Percentiles rank a stretch among this genome's conserved stretches.
Evolutionary conservation across 495 filamentous ascomycete genomes (phyloP).

Genomic region (Chaetomium fimeti): DNA sequence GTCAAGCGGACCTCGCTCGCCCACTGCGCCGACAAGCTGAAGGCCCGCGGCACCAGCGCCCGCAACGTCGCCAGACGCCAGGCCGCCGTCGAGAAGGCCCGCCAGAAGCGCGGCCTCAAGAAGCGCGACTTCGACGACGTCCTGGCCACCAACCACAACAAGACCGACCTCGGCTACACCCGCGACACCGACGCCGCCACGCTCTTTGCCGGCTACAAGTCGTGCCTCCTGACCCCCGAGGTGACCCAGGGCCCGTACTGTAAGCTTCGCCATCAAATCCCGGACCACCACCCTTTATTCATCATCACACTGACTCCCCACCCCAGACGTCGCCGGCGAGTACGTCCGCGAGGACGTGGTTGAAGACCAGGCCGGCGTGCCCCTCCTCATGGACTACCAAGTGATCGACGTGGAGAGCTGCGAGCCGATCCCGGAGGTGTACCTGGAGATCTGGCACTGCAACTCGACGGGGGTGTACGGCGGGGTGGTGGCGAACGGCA

Average conservation of each 20-base stretch:
- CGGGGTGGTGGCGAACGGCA: conserved; percentile 50
- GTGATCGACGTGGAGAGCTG: conserved; percentile 60
- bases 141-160: conserved; percentile 42
- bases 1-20: conserved; percentile 22
- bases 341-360: conserved; percentile 55
- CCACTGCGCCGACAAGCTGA: conserved; percentile 51
- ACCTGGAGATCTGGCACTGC: conserved; percentile 60
- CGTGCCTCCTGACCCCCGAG: conserved; percentile 55
- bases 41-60: conserved; percentile 49
- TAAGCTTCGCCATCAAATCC: conserved; percentile 20
- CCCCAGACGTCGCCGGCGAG: conserved; percentile 41
- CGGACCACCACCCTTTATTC: neutral
- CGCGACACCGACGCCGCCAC: conserved; percentile 42
- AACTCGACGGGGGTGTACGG: conserved; percentile 55
- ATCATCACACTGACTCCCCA: neutral
- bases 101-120: conserved; percentile 26
- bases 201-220: conserved; percentile 54
- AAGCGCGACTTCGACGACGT: conserved; percentile 38
- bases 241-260: conserved; percentile 57
- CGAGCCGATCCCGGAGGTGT: conserved; percentile 54
- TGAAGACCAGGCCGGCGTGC: conserved; percentile 57
- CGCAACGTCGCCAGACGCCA: conserved; percentile 49
- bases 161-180: conserved; percentile 45
- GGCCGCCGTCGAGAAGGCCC: conserved; percentile 26
- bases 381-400: conserved; percentile 59